Conservation (phyloP, 2,329 filamentous ascomycete genomes). For the Aspergillus puulaauensis region DNA sequence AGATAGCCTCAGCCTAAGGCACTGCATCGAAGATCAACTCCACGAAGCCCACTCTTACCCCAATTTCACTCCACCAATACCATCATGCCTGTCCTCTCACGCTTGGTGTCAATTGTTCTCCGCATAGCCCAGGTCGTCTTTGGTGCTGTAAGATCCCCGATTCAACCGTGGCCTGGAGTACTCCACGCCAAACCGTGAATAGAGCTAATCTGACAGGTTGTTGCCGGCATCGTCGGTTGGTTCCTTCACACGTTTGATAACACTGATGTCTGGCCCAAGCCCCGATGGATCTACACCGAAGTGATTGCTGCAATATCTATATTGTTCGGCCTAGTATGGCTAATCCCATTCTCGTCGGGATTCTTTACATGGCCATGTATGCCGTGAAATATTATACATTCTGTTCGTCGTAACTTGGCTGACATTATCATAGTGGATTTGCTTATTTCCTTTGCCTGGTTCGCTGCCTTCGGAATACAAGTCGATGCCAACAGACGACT, state of each 20-base stretch:
- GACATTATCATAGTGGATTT: conserved; percentile 55
- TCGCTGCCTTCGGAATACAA: conserved; percentile 66
- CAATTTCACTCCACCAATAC: neutral
- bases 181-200: neutral
- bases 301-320: conserved; percentile 69
- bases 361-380: conserved; percentile 67
- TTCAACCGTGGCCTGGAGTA: neutral
- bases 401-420: neutral
- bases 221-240: conserved; percentile 67
- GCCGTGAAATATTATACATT: neutral
- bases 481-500: conserved; percentile 56
- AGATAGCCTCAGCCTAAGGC: neutral
- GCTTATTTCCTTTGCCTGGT: conserved; percentile 68
- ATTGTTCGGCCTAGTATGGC: conserved; percentile 68
- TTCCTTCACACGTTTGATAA: conserved; percentile 57
- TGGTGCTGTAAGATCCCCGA: conserved; percentile 55
- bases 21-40: neutral
- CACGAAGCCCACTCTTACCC: neutral
- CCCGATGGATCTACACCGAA: conserved; percentile 73
- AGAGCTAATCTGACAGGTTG: conserved; percentile 40
- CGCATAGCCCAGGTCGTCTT: conserved; percentile 66
- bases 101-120: conserved; percentile 57
- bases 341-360: conserved; percentile 66
- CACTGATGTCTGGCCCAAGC: conserved; percentile 55
- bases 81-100: conserved; percentile 53